These are phyloP conservation scores for Austroboletus novae-zelandiae DNA, from an alignment of 1,284 basidiomycete genomes.

Conservation along the genomic window DNA sequence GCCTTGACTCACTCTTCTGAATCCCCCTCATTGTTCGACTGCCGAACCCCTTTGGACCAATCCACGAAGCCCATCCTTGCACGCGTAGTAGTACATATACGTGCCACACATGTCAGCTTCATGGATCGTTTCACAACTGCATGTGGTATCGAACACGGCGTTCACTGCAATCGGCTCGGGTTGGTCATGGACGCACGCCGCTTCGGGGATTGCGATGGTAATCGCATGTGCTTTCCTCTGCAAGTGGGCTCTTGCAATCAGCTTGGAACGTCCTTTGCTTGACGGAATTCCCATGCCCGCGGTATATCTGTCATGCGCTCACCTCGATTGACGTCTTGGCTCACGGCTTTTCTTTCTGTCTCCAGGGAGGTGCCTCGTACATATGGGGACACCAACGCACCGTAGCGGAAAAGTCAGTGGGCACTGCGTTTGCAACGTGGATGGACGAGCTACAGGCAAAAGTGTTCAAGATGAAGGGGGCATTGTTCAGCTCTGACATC, in stretches of 20 bases:
- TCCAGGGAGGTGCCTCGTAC: not conserved
- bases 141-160: not conserved
- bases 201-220: not conserved
- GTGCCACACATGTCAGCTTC: not conserved
- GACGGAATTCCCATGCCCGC: not conserved
- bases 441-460: constrained; percentile 6
- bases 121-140: not conserved
- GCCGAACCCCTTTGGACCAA: too few relatives aligned
- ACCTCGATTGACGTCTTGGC: not conserved
- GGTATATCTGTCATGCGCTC: not conserved
- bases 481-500: constrained; percentile 5
- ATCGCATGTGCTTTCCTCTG: not conserved
- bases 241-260: not conserved
- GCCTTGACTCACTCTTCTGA: too few relatives aligned
- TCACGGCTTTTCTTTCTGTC: not conserved
- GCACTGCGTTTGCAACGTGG: constrained; percentile 1
- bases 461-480: constrained; percentile 7
- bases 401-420: constrained; percentile 6
- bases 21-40: too few relatives aligned
- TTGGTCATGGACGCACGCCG: not conserved
- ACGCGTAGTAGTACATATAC: not conserved
- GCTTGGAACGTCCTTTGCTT: too few relatives aligned
- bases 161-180: not conserved
- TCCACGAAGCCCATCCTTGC: not conserved
- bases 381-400: constrained; percentile 9